Evolutionary conservation across 495 filamentous ascomycete genomes (phyloP).

Genomic region (Penicillium steckii): DNA sequence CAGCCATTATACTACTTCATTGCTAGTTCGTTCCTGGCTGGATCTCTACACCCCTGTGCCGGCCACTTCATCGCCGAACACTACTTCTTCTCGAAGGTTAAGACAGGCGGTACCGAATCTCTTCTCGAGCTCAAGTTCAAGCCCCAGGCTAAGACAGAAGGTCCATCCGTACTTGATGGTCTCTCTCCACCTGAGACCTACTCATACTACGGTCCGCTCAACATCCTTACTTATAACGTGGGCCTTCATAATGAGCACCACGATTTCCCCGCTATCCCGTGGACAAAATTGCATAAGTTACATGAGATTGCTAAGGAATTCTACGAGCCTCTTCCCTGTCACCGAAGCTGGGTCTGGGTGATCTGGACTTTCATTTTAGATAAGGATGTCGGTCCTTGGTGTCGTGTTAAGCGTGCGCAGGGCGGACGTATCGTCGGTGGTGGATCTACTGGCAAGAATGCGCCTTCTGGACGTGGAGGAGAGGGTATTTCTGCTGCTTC

Average conservation of each 20-base stretch:
- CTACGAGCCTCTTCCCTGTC: constrained; percentile 82
- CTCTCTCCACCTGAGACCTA: constrained; percentile 87
- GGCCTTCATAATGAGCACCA: constrained; percentile 98
- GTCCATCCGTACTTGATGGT: constrained; percentile 39
- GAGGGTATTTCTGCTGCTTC: constrained; percentile 43
- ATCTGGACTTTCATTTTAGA: constrained; percentile 95
- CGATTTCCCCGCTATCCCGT: constrained; percentile 95
- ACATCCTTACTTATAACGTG: constrained; percentile 93
- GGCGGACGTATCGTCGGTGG: constrained; percentile 69
- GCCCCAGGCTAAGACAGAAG: constrained; percentile 20
- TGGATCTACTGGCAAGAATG: constrained; percentile 22
- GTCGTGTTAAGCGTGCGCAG: constrained; percentile 87
- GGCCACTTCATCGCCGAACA: constrained; percentile 99
- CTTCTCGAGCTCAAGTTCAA: constrained; percentile 34
- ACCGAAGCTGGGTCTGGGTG: constrained; percentile 87
- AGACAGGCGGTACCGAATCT: constrained; percentile 57
- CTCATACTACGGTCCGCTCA: constrained; percentile 93
- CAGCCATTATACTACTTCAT: constrained; percentile 73
- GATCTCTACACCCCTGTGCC: constrained; percentile 89
- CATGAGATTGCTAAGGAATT: constrained; percentile 86
- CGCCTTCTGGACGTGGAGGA: constrained; percentile 37
- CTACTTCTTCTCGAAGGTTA: constrained; percentile 85
- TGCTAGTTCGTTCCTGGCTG: constrained; percentile 86
- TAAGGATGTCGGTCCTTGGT: constrained; percentile 81
- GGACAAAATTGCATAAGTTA: constrained; percentile 76